A percentile compares a stretch with the other conserved stretches of the same genome.
These are phyloP conservation scores for Antrodiella citrinella DNA, from an alignment of 768 basidiomycete species.

Conservation along the genomic window DNA sequence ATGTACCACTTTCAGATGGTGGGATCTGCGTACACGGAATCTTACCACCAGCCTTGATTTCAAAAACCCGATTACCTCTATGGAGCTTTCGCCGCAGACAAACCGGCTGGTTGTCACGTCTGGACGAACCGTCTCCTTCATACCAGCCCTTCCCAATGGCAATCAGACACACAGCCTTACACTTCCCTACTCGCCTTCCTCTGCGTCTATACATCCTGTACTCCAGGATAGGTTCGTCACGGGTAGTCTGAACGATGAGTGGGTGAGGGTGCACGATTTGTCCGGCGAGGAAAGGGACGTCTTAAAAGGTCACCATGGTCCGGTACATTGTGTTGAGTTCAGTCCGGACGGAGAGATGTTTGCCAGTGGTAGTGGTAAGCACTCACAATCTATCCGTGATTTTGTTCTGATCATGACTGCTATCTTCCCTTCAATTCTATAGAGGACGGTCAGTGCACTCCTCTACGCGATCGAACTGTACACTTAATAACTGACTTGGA, in stretches of 20 bases:
- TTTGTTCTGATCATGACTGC: conserved; percentile 3
- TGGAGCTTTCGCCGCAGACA: conserved; percentile 83
- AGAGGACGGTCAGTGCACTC: conserved; percentile 67
- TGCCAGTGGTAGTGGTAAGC: conserved; percentile 91
- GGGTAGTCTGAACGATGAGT: conserved; percentile 84
- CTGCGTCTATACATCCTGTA: conserved; percentile 90
- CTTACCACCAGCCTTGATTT: conserved; percentile 66
- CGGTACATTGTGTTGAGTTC: conserved; percentile 89
- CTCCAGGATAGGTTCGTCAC: conserved; percentile 87
- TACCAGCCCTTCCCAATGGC: conserved; percentile 62
- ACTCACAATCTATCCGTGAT: neutral
- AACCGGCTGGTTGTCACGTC: conserved; percentile 84
- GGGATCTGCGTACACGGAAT: conserved; percentile 81
- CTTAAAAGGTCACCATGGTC: conserved; percentile 94
- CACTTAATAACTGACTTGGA: conserved; percentile 8
- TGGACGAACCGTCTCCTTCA: conserved; percentile 88
- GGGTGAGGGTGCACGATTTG: conserved; percentile 92
- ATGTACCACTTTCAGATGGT: conserved; percentile 58
- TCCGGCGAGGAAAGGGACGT: conserved; percentile 87
- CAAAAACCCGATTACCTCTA: conserved; percentile 78
- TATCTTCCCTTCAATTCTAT: conserved; percentile 11
- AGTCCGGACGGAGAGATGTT: conserved; percentile 97
- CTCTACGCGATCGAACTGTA: neutral
- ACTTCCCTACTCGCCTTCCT: conserved; percentile 83
- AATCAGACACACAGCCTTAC: conserved; percentile 66